Conservation (phyloP, 805 yeast species). For the Candida quercuum region DNA sequence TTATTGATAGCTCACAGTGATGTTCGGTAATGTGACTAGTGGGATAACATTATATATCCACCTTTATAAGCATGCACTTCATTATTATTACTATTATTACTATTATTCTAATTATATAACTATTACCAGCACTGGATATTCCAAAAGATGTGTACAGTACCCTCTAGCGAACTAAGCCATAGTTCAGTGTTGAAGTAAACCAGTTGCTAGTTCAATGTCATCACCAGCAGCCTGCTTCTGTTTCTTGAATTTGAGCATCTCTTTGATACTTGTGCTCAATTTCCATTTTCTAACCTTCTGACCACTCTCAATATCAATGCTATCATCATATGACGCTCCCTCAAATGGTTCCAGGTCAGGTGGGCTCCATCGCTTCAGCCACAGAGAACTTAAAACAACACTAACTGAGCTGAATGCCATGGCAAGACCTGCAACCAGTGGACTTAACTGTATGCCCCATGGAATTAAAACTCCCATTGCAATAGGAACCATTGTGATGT, state of each 20-base stretch:
- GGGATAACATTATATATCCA: too few species aligned
- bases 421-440: constrained; percentile 84
- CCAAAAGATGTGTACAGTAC: too few species aligned
- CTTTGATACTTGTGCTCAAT: constrained; percentile 11
- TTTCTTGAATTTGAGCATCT: constrained; percentile 6
- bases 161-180: too few species aligned
- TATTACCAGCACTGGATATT: too few species aligned
- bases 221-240: background rate
- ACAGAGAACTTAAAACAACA: constrained; percentile 75
- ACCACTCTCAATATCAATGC: constrained; percentile 15
- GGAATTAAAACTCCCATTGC: constrained; percentile 92
- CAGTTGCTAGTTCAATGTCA: constrained; percentile 18
- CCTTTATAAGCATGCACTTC: too few species aligned
- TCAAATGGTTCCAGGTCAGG: constrained; percentile 11
- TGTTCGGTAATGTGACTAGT: too few species aligned
- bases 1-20: too few species aligned
- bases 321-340: constrained; percentile 5
- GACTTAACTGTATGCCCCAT: constrained; percentile 71
- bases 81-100: too few species aligned
- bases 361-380: constrained; percentile 61
- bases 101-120: too few species aligned
- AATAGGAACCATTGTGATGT: constrained; percentile 79
- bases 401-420: constrained; percentile 93
- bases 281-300: constrained; percentile 9
- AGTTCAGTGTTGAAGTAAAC: constrained; percentile 12